Conservation (phyloP, 2,329 filamentous ascomycete genomes). For the Clarireedia sp. region DNA sequence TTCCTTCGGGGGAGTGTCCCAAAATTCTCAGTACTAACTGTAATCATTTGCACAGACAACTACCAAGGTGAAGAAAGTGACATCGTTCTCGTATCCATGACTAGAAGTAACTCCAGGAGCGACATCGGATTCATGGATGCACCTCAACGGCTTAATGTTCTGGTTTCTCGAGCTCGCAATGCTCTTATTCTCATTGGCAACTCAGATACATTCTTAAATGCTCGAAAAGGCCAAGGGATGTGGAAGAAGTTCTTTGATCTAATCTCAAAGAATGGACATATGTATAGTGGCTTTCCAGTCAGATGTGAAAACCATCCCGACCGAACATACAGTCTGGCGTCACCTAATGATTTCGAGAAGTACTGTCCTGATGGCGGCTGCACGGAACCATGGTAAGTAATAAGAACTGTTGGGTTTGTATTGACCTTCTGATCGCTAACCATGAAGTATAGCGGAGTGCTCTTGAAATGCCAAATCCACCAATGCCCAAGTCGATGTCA, state of each 20-base stretch:
- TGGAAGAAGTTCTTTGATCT: conserved; percentile 53
- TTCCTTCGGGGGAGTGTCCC: no score
- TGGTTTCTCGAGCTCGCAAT: conserved; percentile 59
- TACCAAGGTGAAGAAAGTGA: conserved; percentile 73
- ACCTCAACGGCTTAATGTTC: conserved; percentile 60
- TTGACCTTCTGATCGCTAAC: conserved; percentile 10
- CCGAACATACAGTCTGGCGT: conserved; percentile 37
- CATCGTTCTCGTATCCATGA: conserved; percentile 61
- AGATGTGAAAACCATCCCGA: conserved; percentile 52
- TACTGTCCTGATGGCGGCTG: conserved; percentile 66
- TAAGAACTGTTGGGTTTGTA: not conserved
- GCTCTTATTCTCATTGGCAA: conserved; percentile 64
- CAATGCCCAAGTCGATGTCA: conserved; percentile 55
- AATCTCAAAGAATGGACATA: conserved; percentile 41
- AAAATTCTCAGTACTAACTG: no score
- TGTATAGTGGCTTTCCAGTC: conserved; percentile 55
- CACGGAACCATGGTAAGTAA: conserved; percentile 48
- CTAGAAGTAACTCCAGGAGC: conserved; percentile 52
- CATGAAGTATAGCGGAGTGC: conserved; percentile 33
- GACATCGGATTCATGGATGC: conserved; percentile 66
- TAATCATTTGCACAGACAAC: conserved; percentile 46
- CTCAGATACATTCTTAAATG: conserved; percentile 54
- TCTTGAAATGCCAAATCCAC: conserved; percentile 51
- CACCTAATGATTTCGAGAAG: conserved; percentile 49
- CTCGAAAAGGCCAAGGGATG: conserved; percentile 45